Base-by-base conservation (phyloP, 2,329 filamentous ascomycete species). In the Rutstroemia sp. region DNA sequence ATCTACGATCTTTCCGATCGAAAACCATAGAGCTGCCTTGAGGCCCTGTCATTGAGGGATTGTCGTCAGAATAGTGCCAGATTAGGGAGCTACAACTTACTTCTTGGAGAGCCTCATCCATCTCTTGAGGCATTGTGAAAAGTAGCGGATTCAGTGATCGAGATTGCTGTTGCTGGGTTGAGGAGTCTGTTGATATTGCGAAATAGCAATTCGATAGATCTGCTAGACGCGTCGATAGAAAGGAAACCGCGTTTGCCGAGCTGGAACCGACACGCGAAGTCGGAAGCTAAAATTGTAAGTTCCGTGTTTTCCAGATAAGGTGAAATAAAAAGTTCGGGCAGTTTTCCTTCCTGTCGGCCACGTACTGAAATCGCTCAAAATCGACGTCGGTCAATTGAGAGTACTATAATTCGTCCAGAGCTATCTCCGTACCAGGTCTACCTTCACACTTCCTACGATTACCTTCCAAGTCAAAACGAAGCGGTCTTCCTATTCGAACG, bases 1-100 rank as follows among this genome's bases (percentile, higher is more conserved):
- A 70, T 97, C 92, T 61, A 96, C 88, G 58, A 95, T 92, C 69
- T 90, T 88, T 63, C 89, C 89, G 58, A 95, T 82, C 23, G 85
- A 82, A 67, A 87, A 87, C 90, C 90, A 95, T 23, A 95, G 81
- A 14, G 88, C 87, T 38, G 88, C 84, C 76, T 95, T 95, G 65
- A 94, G 81, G 61, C 86, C 84, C 86, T 96, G 62, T 42, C 42
- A 27, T 30, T 30, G 2, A 46, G 34, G 27, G 57, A 6, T 51
- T 9, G 17, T 2, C 12, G 34, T 49, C 21, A 54, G 34, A 10
- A 37, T 23, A 41, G 25, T 39, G 7, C 27, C 14, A 48, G 14
- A 4, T n/a, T 16, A 8, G 38, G 14, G 27, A 27, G 39, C 17
- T 30, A 25, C 17, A 23, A 51, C 54, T 49, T 49, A 62, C 63